These are phyloP conservation scores for Trichosporon sp. DNA, from an alignment of 1,284 basidiomycete genomes.

Conservation along the genomic window DNA sequence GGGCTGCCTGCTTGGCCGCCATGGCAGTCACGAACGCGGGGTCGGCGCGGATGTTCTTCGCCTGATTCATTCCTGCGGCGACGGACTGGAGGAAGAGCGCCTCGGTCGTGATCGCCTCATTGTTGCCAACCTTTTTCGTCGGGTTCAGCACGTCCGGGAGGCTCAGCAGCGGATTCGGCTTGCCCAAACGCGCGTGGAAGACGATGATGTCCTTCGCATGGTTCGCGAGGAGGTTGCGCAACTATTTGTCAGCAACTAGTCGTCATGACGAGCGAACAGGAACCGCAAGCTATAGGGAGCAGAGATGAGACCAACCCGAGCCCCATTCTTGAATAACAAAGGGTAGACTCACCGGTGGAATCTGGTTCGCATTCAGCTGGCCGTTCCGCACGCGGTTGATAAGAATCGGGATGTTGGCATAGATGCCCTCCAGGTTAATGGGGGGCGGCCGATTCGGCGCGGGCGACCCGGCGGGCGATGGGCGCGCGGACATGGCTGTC, in stretches of 20 bases:
- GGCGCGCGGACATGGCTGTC: constrained; percentile 6
- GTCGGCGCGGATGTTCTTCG: constrained; percentile 12
- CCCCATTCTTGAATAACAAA: background rate
- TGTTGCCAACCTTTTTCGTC: constrained; percentile 14
- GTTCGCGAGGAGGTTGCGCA: constrained; percentile 19
- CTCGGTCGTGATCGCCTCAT: constrained; percentile 18
- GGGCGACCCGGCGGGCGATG: constrained; percentile 16
- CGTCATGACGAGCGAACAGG: background rate
- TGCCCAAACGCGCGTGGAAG: constrained; percentile 21
- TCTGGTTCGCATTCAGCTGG: constrained; percentile 13
- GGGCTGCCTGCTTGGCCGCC: constrained; percentile 6
- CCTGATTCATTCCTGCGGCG: constrained; percentile 11
- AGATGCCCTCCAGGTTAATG: constrained; percentile 21
- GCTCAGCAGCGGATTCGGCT: constrained; percentile 16
- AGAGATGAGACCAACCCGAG: too few species aligned
- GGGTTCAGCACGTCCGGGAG: constrained; percentile 24
- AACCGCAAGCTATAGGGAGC: background rate
- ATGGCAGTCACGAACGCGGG: constrained; percentile 12
- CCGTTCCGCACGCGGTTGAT: constrained; percentile 18
- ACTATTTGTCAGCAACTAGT: constrained; percentile 7
- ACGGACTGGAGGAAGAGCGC: constrained; percentile 11
- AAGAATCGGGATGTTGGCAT: constrained; percentile 18
- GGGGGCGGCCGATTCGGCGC: constrained; percentile 6
- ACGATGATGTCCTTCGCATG: constrained; percentile 22
- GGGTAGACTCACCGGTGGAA: constrained; percentile 9